These are phyloP conservation scores for Alternaria triticina DNA, from an alignment of 2,329 filamentous ascomycete genomes.

Conservation along the genomic window DNA sequence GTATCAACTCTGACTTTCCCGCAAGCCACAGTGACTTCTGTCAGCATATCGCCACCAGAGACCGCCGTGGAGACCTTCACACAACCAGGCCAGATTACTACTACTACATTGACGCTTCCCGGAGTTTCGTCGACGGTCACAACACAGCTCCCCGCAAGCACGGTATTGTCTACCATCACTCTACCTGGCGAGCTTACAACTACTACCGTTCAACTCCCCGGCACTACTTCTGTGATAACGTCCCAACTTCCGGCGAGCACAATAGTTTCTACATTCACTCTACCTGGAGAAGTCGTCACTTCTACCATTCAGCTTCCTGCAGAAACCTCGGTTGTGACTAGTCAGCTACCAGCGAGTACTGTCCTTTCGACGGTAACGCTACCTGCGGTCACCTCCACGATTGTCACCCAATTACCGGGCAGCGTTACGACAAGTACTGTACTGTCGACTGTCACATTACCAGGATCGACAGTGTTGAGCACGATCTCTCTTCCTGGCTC, in stretches of 20 bases:
- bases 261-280: conserved; percentile 12
- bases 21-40: conserved; percentile 7
- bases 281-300: conserved; percentile 23
- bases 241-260: conserved; percentile 11
- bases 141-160: conserved; percentile 8
- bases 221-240: conserved; percentile 2
- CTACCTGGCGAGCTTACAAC: conserved; percentile 23
- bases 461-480: conserved; percentile 11
- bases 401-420: conserved; percentile 14
- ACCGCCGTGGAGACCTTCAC: conserved; percentile 13
- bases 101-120: conserved; percentile 7
- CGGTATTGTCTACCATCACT: conserved; percentile 17
- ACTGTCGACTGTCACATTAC: conserved; percentile 25
- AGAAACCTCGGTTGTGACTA: conserved; percentile 14
- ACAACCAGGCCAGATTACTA: conserved; percentile 11
- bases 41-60: conserved; percentile 4
- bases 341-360: conserved; percentile 4
- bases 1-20: conserved; percentile 25
- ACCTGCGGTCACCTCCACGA: conserved; percentile 11
- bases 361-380: conserved; percentile 19
- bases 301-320: conserved; percentile 24
- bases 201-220: conserved; percentile 16
- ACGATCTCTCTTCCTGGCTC: conserved; percentile 15
- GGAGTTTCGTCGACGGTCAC: conserved; percentile 5
- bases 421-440: conserved; percentile 29